Evolutionary conservation across 2,329 filamentous ascomycete species (phyloP), one percentile per base, ranked within the genome.

Genomic region (Apiospora phragmitis): DNA sequence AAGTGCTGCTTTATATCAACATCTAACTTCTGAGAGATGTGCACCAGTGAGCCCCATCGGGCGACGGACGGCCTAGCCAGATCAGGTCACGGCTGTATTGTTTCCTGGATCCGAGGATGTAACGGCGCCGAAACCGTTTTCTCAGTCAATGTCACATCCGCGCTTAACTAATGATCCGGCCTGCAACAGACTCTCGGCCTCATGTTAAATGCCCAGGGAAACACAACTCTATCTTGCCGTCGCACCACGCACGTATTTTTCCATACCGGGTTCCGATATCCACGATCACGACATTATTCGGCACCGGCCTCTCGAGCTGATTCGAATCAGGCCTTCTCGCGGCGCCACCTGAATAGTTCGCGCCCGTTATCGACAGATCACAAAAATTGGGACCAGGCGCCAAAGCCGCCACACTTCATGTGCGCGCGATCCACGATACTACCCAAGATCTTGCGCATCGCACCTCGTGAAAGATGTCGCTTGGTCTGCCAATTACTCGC

Each of bases 71-170:
- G 29, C 55, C 7, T 35, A 38, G 55, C 29, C 55, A 62, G 21
- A 62, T 62, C 4, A 38, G 32, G 55, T 16, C 21, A 62, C 55
- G 55, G 67, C 55, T 69, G 32, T 65, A 35, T 45, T 71, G 12
- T 32, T 47, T 66, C 55, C 67, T 69, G 35, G 55, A 51, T 69
- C 69, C 67, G 70, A 71, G 47, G 43, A 71, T 69, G 70, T 71
- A 71, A 69, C 70, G 67, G 67, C 67, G 67, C 51, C 70, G 67
- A 69, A 59, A 71, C 70, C 67, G 51, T 68, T 65, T 65, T 69
- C 51, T 24, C 32, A 14, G 55, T 71, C 51, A 65, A 71, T 42
- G 43, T 49, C 45, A 32, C 42, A 45, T 51, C 21, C 41, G 67
- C 35, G 18, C 49, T 59, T 29, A 49, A 49, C 38, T 38, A 26